Conservation (phyloP, 192 early-diverging fungal genomes). For the Phycomyces blakesleeanus region DNA sequence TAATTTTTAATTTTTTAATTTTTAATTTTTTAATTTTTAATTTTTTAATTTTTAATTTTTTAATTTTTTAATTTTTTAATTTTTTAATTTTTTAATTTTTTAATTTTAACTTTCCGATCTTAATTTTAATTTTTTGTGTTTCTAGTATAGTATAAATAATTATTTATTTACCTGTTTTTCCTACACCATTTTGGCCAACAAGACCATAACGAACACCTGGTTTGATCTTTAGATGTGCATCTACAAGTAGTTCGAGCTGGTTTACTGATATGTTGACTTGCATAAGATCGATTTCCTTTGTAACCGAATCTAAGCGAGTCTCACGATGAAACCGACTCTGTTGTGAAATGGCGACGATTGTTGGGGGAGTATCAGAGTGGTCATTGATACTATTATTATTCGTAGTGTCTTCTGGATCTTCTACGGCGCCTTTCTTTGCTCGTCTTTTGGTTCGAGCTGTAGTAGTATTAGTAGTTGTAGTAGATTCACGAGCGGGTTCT, state of each 20-base stretch:
- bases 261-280: constrained; percentile 74
- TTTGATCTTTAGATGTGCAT: constrained; percentile 74
- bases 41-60: too few species aligned
- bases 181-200: constrained; percentile 75
- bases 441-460: not conserved
- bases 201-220: constrained; percentile 75
- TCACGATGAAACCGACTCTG: constrained; percentile 84
- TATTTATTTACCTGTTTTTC: constrained; percentile 55
- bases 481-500: constrained; percentile 8
- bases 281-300: constrained; percentile 78
- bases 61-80: too few species aligned
- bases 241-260: constrained; percentile 64
- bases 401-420: constrained; percentile 3
- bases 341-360: constrained; percentile 68
- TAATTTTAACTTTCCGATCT: too few species aligned
- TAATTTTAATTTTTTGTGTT: too few species aligned
- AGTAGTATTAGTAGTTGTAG: constrained; percentile 10
- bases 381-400: not conserved
- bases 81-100: too few species aligned
- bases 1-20: too few species aligned
- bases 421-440: constrained; percentile 26
- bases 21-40: too few species aligned
- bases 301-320: constrained; percentile 64
- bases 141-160: too few species aligned
- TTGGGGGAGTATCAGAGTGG: constrained; percentile 31